A percentile compares a stretch with the other conserved stretches of the same genome.
These are phyloP conservation scores for Pseudozyma pruni DNA, from an alignment of 1,284 basidiomycete genomes.

Conservation along the genomic window DNA sequence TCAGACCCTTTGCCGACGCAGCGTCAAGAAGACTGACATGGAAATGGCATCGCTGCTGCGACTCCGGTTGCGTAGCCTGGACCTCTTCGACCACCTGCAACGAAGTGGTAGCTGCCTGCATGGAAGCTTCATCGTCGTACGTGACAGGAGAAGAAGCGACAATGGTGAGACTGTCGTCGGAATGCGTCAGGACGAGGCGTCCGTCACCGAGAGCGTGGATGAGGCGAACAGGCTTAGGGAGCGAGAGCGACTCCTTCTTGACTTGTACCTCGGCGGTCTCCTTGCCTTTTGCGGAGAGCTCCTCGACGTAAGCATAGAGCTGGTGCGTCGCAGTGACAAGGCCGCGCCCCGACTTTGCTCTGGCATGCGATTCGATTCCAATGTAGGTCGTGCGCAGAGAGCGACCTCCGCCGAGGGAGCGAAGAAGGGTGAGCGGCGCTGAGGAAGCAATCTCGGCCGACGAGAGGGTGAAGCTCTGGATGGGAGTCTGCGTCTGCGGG, in stretches of 20 bases:
- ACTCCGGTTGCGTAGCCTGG: conserved; percentile 6
- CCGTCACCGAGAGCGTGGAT: conserved; percentile 42
- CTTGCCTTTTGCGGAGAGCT: conserved; percentile 48
- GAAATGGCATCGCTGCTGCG: conserved; percentile 24
- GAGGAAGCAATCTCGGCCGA: conserved; percentile 32
- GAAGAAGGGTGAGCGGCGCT: conserved; percentile 35
- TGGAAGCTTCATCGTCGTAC: conserved; percentile 26
- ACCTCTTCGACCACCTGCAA: conserved; percentile 22
- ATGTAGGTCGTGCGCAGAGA: conserved; percentile 41
- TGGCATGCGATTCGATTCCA: conserved; percentile 26
- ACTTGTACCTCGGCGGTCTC: conserved; percentile 31
- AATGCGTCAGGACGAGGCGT: conserved; percentile 31
- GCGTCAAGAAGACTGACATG: conserved; percentile 37
- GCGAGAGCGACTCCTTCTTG: conserved; percentile 30
- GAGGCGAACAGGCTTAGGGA: conserved; percentile 25
- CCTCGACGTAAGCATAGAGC: conserved; percentile 38
- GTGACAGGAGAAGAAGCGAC: conserved; percentile 13
- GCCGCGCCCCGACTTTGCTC: conserved; percentile 15
- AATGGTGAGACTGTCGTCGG: conserved; percentile 39
- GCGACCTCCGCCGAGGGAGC: conserved; percentile 16
- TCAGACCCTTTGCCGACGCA: conserved; percentile 22
- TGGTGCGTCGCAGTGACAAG: conserved; percentile 21
- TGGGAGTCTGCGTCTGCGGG: conserved; percentile 37
- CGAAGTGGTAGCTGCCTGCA: conserved; percentile 10
- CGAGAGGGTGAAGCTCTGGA: conserved; percentile 44